phyloP scores from a whole-genome alignment of 179 eudicot species.

The Spinacia oleracea region DNA sequence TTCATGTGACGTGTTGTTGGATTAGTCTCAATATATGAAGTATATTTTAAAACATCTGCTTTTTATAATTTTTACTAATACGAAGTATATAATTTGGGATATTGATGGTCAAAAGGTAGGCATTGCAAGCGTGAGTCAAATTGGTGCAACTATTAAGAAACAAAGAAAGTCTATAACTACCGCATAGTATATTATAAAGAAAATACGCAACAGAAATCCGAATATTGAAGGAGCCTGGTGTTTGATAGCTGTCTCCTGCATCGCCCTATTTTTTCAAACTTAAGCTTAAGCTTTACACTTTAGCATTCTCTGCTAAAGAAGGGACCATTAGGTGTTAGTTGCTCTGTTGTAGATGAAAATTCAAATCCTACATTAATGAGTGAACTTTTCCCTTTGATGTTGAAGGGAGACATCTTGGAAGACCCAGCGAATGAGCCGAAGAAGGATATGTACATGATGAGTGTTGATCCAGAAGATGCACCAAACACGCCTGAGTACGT shows the following conservation, averaged over 20 bases:
- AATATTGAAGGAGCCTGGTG: neutral
- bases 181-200: too few species aligned
- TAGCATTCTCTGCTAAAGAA: neutral
- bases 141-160: too few species aligned
- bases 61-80: too few species aligned
- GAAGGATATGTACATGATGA: slow-evolving; percentile 97
- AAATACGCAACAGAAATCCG: neutral
- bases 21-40: too few species aligned
- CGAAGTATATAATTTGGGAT: too few species aligned
- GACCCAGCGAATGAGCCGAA: slow-evolving; percentile 91
- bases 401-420: slow-evolving; percentile 91
- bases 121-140: too few species aligned
- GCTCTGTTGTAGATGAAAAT: neutral
- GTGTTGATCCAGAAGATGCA: slow-evolving; percentile 83
- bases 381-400: slow-evolving; percentile 9
- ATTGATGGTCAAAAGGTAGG: too few species aligned
- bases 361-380: neutral
- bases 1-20: too few species aligned
- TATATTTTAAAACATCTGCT: too few species aligned
- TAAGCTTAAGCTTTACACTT: neutral
- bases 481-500: slow-evolving; percentile 82
- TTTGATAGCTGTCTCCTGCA: neutral
- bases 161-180: too few species aligned
- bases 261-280: neutral
- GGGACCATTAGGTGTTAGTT: neutral